Conservation (phyloP, 305 asterid genomes). For the Petunia hybrid region DNA sequence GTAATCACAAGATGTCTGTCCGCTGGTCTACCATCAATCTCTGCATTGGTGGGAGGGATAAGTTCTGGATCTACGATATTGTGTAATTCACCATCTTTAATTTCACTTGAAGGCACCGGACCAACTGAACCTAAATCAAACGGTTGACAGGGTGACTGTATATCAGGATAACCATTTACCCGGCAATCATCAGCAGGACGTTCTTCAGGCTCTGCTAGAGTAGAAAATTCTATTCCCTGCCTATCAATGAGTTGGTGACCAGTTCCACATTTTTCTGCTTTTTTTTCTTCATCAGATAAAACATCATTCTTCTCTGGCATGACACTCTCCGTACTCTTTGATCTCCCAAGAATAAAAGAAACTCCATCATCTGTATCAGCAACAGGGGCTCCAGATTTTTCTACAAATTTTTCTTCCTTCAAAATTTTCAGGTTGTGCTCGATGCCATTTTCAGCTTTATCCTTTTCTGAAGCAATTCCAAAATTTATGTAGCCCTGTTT, state of each 20-base stretch:
- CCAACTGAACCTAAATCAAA: constrained; percentile 42
- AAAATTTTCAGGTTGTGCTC: constrained; percentile 62
- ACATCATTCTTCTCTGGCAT: constrained; percentile 48
- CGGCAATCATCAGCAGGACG: constrained; percentile 43
- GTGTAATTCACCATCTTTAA: constrained; percentile 44
- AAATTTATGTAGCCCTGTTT: constrained; percentile 90
- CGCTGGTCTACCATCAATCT: constrained; percentile 43
- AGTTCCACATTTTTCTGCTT: constrained; percentile 39
- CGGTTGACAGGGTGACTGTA: constrained; percentile 43
- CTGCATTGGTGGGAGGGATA: constrained; percentile 40
- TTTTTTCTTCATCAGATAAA: constrained; percentile 51
- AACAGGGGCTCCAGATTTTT: constrained; percentile 48
- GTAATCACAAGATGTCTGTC: constrained; percentile 43
- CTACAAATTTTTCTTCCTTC: constrained; percentile 62
- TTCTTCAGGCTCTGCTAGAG: constrained; percentile 44
- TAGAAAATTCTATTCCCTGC: constrained; percentile 50
- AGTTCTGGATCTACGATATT: constrained; percentile 48
- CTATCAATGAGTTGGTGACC: constrained; percentile 44
- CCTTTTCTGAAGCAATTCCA: constrained; percentile 84
- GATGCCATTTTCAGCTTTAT: constrained; percentile 55
- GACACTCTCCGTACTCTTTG: constrained; percentile 53
- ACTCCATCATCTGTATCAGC: constrained; percentile 80
- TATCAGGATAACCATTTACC: constrained; percentile 50
- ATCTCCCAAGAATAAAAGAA: constrained; percentile 65
- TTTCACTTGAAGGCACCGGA: constrained; percentile 46